Conservation (phyloP, 2,329 filamentous ascomycete genomes). For the Phoma herbarum region DNA sequence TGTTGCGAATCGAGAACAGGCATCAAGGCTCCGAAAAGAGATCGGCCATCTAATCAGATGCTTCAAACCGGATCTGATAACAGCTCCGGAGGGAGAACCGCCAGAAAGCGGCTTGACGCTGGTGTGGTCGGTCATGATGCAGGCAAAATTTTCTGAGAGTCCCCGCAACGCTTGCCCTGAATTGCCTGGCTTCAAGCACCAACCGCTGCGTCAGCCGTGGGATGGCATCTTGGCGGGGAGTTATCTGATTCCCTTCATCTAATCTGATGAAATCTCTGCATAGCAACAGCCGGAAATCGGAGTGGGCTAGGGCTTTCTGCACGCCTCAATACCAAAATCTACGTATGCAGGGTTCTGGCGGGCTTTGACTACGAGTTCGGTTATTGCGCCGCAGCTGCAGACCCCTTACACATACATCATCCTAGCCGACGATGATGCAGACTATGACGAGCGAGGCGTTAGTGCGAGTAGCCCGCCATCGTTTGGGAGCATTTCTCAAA, state of each 20-base stretch:
- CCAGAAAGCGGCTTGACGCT: constrained; percentile 23
- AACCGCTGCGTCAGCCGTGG: constrained; percentile 29
- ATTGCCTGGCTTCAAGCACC: constrained; percentile 17
- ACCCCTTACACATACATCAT: constrained; percentile 30
- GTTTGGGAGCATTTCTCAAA: not conserved
- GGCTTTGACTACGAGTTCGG: constrained; percentile 29
- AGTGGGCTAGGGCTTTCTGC: constrained; percentile 27
- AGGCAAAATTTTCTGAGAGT: constrained; percentile 39
- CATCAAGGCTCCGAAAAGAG: constrained; percentile 24
- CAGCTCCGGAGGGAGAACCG: constrained; percentile 24
- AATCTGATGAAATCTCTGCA: constrained; percentile 38
- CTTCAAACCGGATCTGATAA: constrained; percentile 44
- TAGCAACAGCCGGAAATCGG: constrained; percentile 29
- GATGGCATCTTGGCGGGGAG: constrained; percentile 29
- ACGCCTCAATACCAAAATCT: constrained; percentile 19
- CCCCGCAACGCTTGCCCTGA: constrained; percentile 39
- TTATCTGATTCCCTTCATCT: constrained; percentile 31
- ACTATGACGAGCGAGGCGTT: constrained; percentile 41
- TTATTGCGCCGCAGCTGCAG: constrained; percentile 29
- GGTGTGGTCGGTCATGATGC: constrained; percentile 32
- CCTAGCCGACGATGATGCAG: constrained; percentile 17
- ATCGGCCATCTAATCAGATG: constrained; percentile 38
- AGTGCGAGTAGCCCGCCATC: constrained; percentile 5
- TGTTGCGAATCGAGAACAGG: constrained; percentile 24
- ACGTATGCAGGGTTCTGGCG: constrained; percentile 34